A percentile compares a stretch with the other conserved stretches of the same genome.
Evolutionary conservation across 805 yeast species (phyloP).

Genomic region (Ogataea minuta): DNA sequence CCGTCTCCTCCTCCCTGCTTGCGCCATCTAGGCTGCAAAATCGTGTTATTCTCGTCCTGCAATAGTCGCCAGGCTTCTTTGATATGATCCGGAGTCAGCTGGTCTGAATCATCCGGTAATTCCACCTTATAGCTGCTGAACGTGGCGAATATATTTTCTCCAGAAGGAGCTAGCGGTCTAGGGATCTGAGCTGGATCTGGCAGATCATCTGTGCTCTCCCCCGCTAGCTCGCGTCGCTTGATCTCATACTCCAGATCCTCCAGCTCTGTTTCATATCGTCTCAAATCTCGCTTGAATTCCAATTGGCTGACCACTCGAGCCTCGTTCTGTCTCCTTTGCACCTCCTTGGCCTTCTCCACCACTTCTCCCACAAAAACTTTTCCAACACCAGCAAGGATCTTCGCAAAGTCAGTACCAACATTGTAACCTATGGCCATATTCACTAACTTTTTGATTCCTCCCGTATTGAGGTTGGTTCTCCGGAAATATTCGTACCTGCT

Average conservation of each 20-base stretch:
- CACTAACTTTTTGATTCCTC: conserved; percentile 78
- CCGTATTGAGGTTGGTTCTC: conserved; percentile 69
- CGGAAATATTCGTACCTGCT: conserved; percentile 83
- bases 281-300: conserved; percentile 40
- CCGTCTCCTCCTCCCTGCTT: conserved; percentile 73
- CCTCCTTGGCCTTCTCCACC: conserved; percentile 74
- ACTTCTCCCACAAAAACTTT: conserved; percentile 90
- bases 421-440: conserved; percentile 76
- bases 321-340: conserved; percentile 57
- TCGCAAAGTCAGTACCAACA: conserved; percentile 74
- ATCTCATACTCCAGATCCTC: conserved; percentile 30
- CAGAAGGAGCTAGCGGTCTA: conserved; percentile 13
- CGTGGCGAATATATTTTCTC: conserved; percentile 6
- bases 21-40: conserved; percentile 64
- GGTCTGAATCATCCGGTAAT: conserved; percentile 41
- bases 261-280: conserved; percentile 20
- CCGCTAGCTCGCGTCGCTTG: conserved; percentile 39
- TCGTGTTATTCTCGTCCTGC: conserved; percentile 61
- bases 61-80: conserved; percentile 86
- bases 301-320: conserved; percentile 38
- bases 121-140: conserved; percentile 21
- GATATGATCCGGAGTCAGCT: conserved; percentile 79
- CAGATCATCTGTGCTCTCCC: conserved; percentile 34
- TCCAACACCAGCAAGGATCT: conserved; percentile 80
- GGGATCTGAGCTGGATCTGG: conserved; percentile 30